Percentiles rank a stretch among this genome's conserved stretches.
phyloP scores from a whole-genome alignment of 2,329 filamentous ascomycete species.

The Alternaria conjuncta region DNA sequence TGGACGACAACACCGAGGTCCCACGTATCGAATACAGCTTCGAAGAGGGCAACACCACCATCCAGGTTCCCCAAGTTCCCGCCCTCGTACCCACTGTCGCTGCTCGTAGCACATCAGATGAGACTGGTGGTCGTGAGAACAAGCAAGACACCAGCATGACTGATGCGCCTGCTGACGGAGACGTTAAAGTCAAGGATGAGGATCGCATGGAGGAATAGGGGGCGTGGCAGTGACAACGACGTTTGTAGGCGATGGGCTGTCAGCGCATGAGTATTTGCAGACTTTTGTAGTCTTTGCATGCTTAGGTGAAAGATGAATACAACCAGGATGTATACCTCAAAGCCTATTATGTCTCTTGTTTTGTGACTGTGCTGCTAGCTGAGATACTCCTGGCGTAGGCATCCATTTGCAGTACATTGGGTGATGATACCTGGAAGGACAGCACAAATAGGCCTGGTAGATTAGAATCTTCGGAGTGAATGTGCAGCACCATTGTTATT shows the following conservation, averaged over 20 bases:
- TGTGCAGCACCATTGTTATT: too few relatives aligned
- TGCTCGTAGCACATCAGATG: background rate
- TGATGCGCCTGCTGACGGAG: background rate
- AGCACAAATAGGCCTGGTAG: too few relatives aligned
- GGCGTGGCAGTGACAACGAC: background rate
- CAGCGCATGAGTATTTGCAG: background rate
- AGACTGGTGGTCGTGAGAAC: background rate
- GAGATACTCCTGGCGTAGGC: too few relatives aligned
- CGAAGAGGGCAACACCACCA: background rate
- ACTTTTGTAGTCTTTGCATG: background rate
- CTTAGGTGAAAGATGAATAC: too few relatives aligned
- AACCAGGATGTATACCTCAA: too few relatives aligned
- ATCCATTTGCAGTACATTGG: too few relatives aligned
- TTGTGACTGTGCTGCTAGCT: background rate
- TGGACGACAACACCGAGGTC: background rate
- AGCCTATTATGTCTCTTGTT: background rate
- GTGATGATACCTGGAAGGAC: too few relatives aligned
- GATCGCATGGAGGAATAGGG: background rate
- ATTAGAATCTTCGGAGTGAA: too few relatives aligned
- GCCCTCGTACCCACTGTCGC: background rate
- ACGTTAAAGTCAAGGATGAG: background rate
- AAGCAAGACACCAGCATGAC: background rate
- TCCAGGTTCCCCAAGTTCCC: background rate
- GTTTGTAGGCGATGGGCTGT: background rate
- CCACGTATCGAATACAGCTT: background rate